Conservation (phyloP, 345 rosid genomes). For the Eucalyptus shirleyi region DNA sequence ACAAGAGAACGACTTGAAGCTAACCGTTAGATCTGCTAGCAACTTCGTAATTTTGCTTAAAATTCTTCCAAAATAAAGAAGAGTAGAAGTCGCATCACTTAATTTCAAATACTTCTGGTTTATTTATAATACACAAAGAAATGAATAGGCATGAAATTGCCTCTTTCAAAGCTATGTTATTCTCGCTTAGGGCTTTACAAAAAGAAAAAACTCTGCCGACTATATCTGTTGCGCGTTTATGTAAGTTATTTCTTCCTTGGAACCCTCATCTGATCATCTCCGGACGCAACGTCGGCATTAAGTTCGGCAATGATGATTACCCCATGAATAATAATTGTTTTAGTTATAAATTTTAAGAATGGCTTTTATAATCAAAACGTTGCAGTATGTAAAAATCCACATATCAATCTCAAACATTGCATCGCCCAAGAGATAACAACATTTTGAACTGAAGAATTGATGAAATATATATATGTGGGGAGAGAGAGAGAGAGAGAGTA, state of each 20-base stretch:
- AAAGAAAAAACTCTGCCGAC: not conserved
- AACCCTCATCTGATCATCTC: not conserved
- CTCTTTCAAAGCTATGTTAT: not conserved
- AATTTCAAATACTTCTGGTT: not conserved
- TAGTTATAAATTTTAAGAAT: not conserved
- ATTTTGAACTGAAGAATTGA: not conserved
- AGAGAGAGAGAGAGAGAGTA: not conserved
- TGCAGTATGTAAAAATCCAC: not conserved
- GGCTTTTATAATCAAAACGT: not conserved
- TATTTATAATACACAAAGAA: not conserved
- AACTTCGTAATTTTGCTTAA: not conserved
- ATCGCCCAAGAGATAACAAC: not conserved
- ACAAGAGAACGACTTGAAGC: rapidly evolving
- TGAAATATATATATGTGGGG: not conserved
- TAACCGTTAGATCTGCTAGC: not conserved
- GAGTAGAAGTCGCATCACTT: not conserved
- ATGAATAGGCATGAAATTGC: not conserved
- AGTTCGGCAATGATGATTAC: not conserved
- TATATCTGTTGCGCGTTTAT: not conserved
- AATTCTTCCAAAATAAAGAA: not conserved
- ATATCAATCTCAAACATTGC: not conserved
- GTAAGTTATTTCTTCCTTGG: not conserved
- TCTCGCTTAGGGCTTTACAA: not conserved
- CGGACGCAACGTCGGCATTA: not conserved
- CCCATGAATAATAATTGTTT: not conserved